Evolutionary conservation across 2,329 filamentous ascomycete species (phyloP), one percentile per base, ranked within the genome.

Genomic region (Aspergillus sp.): DNA sequence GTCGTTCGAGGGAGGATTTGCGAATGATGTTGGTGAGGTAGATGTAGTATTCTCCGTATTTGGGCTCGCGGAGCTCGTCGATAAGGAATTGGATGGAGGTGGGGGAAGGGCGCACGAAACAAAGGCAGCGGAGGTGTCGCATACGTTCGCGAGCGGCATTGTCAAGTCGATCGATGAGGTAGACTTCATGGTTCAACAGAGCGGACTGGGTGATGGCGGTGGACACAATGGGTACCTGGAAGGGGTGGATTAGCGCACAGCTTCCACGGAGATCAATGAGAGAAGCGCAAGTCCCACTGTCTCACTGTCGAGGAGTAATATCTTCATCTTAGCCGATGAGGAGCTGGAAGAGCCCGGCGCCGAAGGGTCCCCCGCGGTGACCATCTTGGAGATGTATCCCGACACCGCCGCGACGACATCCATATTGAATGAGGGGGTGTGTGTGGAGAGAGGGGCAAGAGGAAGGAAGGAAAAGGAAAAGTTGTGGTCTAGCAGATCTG

Each of bases 11-110:
- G 0, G 94, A 91, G 2, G 95, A 98, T 78, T 99, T 99, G 77
- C 96, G 96, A 72, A 95, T 89, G 61, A 99, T 90, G 75, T 99
- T 99, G 82, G 92, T 98, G 77, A 99, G 97, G 77, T 96, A 97
- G 59, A 99, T 85, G 72, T 96, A 88, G 78, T 99, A 99, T 80
- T 99, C 95, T 66, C 95, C 94, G 70, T 99, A 99, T 74, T 93
- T 97, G 4, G 95, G 96, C 53, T 98, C 94, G 62, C 95, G 87
- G 58, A 99, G 84, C 80, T 99, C 95, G 72, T 99, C 95, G 68
- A 99, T 94, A 56, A 99, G 85, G 64, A 91, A 87, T 73, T 99
- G 93, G 72, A 98, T 92, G 5, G 94, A 96, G 68, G 96, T 92
- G 12, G 94, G 85, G 0, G 94, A 97, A 7, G 95, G 95, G 43